Percentiles rank a stretch among this genome's conserved stretches.
phyloP scores from a whole-genome alignment of 1,284 basidiomycete genomes.

The Ustilago esculenta region DNA sequence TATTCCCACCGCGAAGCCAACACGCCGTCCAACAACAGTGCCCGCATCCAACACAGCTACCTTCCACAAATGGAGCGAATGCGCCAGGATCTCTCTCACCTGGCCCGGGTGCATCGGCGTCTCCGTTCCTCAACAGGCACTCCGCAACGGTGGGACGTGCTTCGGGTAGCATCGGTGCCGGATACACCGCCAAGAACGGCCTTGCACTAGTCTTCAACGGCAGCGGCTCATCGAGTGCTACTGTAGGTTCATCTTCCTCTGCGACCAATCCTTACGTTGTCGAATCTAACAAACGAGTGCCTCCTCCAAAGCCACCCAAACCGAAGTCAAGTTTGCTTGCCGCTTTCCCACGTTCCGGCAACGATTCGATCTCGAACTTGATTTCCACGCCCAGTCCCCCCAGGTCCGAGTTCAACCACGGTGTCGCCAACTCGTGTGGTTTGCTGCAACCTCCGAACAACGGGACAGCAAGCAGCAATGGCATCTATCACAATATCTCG shows the following conservation, averaged over 20 bases:
- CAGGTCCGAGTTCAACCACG: too few species aligned
- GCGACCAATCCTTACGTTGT: background rate
- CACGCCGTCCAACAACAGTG: background rate
- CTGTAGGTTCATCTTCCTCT: conserved; percentile 17
- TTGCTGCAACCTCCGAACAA: conserved; percentile 14
- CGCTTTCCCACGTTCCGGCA: conserved; percentile 20
- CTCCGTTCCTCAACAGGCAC: conserved; percentile 49
- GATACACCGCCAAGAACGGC: conserved; percentile 21
- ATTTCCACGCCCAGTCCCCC: conserved; percentile 10
- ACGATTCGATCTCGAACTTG: background rate
- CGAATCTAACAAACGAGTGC: conserved; percentile 1
- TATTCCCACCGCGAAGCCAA: conserved; percentile 8
- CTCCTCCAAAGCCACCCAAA: conserved; percentile 36
- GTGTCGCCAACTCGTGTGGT: too few species aligned
- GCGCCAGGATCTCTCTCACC: conserved; percentile 27
- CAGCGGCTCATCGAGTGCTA: conserved; percentile 7
- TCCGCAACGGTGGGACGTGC: conserved; percentile 39
- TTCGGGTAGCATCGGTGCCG: conserved; percentile 9
- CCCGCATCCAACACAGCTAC: conserved; percentile 1
- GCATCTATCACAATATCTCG: conserved; percentile 13
- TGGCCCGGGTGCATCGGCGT: conserved; percentile 31
- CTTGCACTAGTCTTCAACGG: conserved; percentile 27
- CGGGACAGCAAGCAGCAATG: conserved; percentile 3
- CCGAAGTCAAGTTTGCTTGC: conserved; percentile 36
- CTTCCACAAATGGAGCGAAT: background rate